Base-by-base conservation (phyloP, 441 rosid species). In the Hura crepitans region DNA sequence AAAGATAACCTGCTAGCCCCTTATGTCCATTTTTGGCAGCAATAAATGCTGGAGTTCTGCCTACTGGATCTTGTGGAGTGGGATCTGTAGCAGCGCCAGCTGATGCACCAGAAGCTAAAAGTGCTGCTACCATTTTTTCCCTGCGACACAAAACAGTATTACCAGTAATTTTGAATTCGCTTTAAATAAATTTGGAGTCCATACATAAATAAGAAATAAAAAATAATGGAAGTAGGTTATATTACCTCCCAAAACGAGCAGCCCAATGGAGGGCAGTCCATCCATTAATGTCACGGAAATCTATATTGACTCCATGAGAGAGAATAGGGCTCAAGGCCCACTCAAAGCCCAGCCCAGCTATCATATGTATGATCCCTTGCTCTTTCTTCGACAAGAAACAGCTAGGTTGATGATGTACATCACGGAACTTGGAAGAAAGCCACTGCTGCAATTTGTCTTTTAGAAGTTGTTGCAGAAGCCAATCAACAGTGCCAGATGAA, bases 71-170 rank as follows among this genome's bases (percentile, higher is more conserved):
- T 78, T 82, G 84, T 62, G 82, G 57, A 66, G 37, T 87, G 61
- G 99, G 97, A 87, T 96, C 99, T n/a, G 98, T 96, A 73, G 92
- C 98, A 60, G 94, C 99, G 72, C 97, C 94, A 73, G 98, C 84
- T 33, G 91, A 91, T 73, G 97, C 97, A 62, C 92, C 96, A 54
- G 87, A 87, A 72, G 97, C 98, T 74, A 96, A 65, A 76, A 96
- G 96, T 1, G 96, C 85, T 22, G 98, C 97, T 68, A 96, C 96
- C 92, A 95, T 85, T 80, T 85, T 87, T 82, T 95, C 99, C 80
- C 98, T 95, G 81, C 59, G 46, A 68, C 53, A 75, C 50, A 74
- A 68, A 66, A 73, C 46, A n/a, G 22, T 15, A 17, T 11, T n/a
- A n/a, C n/a, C n/a, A n/a, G n/a, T n/a, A n/a, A n/a, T n/a, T n/a